These are phyloP conservation scores for Ogataea neopini DNA, from an alignment of 805 yeast genomes.

Conservation along the genomic window DNA sequence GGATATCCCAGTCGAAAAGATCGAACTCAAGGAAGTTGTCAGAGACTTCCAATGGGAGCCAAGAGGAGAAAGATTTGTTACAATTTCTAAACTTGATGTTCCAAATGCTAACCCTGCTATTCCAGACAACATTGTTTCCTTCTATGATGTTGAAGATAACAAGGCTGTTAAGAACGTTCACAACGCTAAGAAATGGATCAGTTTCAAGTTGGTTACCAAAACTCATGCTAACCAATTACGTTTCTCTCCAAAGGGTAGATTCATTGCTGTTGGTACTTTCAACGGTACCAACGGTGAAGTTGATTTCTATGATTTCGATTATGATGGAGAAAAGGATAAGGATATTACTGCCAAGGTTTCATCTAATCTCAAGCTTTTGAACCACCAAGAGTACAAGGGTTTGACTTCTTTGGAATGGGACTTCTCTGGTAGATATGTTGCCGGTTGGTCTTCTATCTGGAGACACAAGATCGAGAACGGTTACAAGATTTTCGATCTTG, in stretches of 20 bases:
- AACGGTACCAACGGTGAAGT: constrained; percentile 54
- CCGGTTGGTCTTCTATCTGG: constrained; percentile 87
- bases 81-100: constrained; percentile 64
- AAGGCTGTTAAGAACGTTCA: constrained; percentile 38
- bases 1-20: constrained; percentile 91
- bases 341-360: constrained; percentile 49
- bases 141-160: constrained; percentile 78
- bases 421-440: constrained; percentile 88
- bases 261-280: constrained; percentile 54
- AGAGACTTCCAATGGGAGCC: constrained; percentile 96
- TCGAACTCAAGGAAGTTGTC: constrained; percentile 89
- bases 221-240: constrained; percentile 69
- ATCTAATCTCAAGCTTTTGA: constrained; percentile 62
- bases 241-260: constrained; percentile 95
- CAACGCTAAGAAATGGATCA: constrained; percentile 40
- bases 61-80: constrained; percentile 79
- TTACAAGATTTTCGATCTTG: constrained; percentile 80
- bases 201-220: constrained; percentile 56
- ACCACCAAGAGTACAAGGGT: constrained; percentile 67
- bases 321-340: constrained; percentile 58
- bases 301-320: constrained; percentile 85
- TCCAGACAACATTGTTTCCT: constrained; percentile 62
- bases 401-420: constrained; percentile 91
- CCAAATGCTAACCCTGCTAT: constrained; percentile 59
- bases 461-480: constrained; percentile 87